Evolutionary conservation across 2,329 filamentous ascomycete genomes (phyloP), one percentile per base, ranked within the genome.

Genomic region (Fusarium incarnatum): DNA sequence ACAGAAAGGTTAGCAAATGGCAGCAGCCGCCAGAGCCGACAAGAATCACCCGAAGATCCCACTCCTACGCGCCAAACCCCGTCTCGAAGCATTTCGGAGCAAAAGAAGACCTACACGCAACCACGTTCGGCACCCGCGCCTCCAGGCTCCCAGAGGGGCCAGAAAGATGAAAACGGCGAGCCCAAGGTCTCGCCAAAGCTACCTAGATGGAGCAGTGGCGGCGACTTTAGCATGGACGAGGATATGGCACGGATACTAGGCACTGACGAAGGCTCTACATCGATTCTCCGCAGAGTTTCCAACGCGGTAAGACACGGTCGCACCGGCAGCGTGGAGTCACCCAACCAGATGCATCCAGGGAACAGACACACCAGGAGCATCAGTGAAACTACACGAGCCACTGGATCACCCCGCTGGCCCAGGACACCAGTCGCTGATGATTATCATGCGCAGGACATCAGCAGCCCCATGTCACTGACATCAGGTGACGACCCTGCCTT

Each of bases 301-400:
- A 97, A 97, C 77, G 94, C 93, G 53, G 94, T 98, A 60, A 93
- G 94, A 69, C 96, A 98, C 80, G 94, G 94, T 57, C 91, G 96
- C 70, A 97, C 93, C 77, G 93, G 90, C 79, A 98, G 94, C 78
- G 89, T 92, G 67, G 89, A 91, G 72, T 73, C 72, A 32, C 83
- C 84, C 27, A 82, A 81, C 73, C 83, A 79, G 60, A 79, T 78
- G 65, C 77, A 80, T 34, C 76, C 80, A 49, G 81, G 85, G 64
- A 75, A 77, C 13, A 83, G 85, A 57, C 89, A 91, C 76, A 82
- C 83, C 56, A 85, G 89, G 64, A 91, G 89, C 73, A 86, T 89
- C 68, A 91, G 89, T 78, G 89, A 91, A 78, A 90, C 87, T n/a
- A 88, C 91, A 72, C 82, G 89, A 72, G 81, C 87, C 69, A 84